Evolutionary conservation across 73 alveolate species (phyloP), one percentile per base, ranked within the genome.

Genomic region (Symbiodinium natans): DNA sequence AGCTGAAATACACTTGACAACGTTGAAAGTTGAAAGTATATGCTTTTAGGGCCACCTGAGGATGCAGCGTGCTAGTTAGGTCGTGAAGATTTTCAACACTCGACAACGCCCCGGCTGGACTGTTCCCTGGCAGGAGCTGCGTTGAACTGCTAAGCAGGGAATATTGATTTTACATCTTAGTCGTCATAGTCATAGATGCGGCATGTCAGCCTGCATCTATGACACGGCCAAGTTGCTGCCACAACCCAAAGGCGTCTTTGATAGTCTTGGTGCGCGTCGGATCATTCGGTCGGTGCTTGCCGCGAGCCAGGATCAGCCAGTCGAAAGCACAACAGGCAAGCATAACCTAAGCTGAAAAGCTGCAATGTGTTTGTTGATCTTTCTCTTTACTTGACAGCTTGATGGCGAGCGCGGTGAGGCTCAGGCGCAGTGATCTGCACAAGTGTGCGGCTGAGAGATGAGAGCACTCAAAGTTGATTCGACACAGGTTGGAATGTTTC

Each of bases 41-140:
- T 29, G 40, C 80, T 23, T 46, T 46, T n/a, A n/a, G n/a, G n/a
- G n/a, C n/a, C n/a, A n/a, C n/a, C n/a, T n/a, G n/a, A n/a, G n/a
- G n/a, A n/a, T n/a, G n/a, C n/a, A n/a, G n/a, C n/a, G n/a, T n/a
- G n/a, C n/a, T n/a, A n/a, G n/a, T n/a, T 8, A 89, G 95, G 95
- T 89, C 39, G 95, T 89, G 75, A 89, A 89, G 95, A 89, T 89
- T 71, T 89, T 89, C 95, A 89, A 89, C 43, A 89, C 95, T 17
- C 95, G 95, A 29, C 95, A 89, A 36, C 86, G 95, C 27, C 95
- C 95, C 27, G 95, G 95, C 7, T 89, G 95, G 95, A 89, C 95
- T 15, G 95, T 89, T 29, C 95, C 95, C 38, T 89, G 95, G 95
- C 95, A 89, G 95, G 95, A 83, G 19, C 34, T 36, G 75, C 15